These are phyloP conservation scores for Apophysomyces ossiformis DNA, from an alignment of 371 early-diverging fungal species.

Conservation along the genomic window DNA sequence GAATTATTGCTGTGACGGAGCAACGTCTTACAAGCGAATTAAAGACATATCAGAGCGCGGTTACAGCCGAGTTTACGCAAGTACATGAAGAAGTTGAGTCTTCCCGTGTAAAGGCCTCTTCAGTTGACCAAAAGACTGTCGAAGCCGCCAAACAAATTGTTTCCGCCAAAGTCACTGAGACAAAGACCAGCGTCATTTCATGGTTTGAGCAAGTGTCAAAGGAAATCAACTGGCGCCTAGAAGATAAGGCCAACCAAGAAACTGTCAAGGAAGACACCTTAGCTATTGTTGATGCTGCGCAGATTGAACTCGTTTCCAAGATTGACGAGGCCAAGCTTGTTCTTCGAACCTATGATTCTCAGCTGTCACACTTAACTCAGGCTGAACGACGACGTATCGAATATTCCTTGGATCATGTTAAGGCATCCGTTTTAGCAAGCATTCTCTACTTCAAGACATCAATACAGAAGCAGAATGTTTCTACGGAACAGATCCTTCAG, in stretches of 20 bases:
- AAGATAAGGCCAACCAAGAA: not conserved
- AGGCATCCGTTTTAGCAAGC: constrained; percentile 24
- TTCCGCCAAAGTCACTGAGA: constrained; percentile 26
- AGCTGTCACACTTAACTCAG: constrained; percentile 19
- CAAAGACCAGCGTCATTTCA: constrained; percentile 28
- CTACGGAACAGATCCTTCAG: constrained; percentile 19
- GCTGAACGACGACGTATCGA: constrained; percentile 33
- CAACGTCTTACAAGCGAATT: constrained; percentile 29
- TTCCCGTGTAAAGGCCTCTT: not conserved
- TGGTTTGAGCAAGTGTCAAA: constrained; percentile 9
- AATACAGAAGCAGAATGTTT: constrained; percentile 12
- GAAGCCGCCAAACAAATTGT: constrained; percentile 18
- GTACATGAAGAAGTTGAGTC: not conserved
- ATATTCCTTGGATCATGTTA: constrained; percentile 27
- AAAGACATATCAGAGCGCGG: constrained; percentile 34
- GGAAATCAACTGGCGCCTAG: not conserved
- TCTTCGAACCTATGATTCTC: constrained; percentile 12
- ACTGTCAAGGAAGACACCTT: constrained; percentile 7
- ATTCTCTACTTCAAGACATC: constrained; percentile 16
- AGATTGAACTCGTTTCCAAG: constrained; percentile 24
- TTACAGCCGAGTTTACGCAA: constrained; percentile 13
- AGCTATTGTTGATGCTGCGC: constrained; percentile 20
- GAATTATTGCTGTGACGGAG: constrained; percentile 28
- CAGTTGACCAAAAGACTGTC: constrained; percentile 18
- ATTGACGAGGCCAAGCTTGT: constrained; percentile 27